These are phyloP conservation scores for Zygosaccharomyces pseudorouxii DNA, from an alignment of 805 yeast species.

Conservation along the genomic window DNA sequence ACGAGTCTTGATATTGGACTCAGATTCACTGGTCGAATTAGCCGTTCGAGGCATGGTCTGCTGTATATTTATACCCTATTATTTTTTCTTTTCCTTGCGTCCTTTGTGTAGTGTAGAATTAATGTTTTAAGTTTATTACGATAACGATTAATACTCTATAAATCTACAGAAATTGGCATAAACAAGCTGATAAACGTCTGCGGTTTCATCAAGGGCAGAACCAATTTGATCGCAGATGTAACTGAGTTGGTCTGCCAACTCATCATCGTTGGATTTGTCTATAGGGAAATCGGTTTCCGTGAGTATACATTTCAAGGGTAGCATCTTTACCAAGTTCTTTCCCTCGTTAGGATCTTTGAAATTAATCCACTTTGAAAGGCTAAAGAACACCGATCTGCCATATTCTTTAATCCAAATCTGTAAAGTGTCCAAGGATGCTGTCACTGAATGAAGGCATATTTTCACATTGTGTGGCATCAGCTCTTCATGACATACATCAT, in stretches of 20 bases:
- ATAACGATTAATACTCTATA: constrained; percentile 4
- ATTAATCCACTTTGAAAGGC: constrained; percentile 29
- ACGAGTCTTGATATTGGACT: constrained; percentile 20
- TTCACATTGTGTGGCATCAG: constrained; percentile 27
- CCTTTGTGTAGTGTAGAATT: neutral
- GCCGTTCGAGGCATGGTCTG: constrained; percentile 21
- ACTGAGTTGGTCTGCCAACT: constrained; percentile 14
- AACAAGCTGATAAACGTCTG: constrained; percentile 9
- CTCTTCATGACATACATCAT: constrained; percentile 35
- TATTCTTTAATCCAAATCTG: constrained; percentile 39
- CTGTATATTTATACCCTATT: neutral
- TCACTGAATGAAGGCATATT: constrained; percentile 76
- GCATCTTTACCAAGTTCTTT: constrained; percentile 24
- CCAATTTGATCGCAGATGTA: constrained; percentile 13
- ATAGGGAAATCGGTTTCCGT: constrained; percentile 51
- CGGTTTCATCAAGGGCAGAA: constrained; percentile 1
- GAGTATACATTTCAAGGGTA: constrained; percentile 40
- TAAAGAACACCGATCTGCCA: constrained; percentile 28
- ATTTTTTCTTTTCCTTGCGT: constrained; percentile 5
- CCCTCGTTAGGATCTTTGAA: constrained; percentile 32
- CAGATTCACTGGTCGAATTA: constrained; percentile 32
- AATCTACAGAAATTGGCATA: constrained; percentile 18
- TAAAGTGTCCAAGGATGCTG: constrained; percentile 75
- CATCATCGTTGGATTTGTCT: constrained; percentile 11
- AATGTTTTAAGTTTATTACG: neutral